Conservation (phyloP, 208 protist species). For the Trichomonas tenax region DNA sequence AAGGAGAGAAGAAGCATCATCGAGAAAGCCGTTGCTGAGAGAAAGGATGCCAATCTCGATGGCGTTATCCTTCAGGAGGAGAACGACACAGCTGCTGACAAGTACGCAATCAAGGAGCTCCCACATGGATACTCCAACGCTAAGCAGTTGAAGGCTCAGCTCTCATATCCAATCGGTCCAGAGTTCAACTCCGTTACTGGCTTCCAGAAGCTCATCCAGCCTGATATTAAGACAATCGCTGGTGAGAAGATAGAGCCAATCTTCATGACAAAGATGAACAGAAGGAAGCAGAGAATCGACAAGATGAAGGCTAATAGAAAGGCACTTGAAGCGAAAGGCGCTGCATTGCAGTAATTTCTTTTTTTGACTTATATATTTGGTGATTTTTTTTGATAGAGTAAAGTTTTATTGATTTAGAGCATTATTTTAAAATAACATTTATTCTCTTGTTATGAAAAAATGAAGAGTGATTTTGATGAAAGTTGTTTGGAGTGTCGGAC, state of each 20-base stretch:
- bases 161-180: neutral
- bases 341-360: neutral
- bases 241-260: neutral
- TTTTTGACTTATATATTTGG: neutral
- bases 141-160: neutral
- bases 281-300: neutral
- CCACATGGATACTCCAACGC: neutral
- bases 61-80: neutral
- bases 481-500: too few species aligned
- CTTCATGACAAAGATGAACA: neutral
- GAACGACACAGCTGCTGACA: neutral
- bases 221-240: neutral
- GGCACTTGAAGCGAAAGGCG: neutral
- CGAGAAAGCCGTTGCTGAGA: neutral
- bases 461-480: too few species aligned
- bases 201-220: neutral
- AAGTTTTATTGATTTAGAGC: too few species aligned
- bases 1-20: neutral
- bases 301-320: neutral
- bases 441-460: too few species aligned
- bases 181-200: slow-evolving; percentile 9
- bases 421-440: too few species aligned
- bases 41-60: neutral
- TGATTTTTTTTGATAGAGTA: neutral
- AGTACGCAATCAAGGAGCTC: neutral